Base-by-base conservation (phyloP, 768 basidiomycete species). In the Nidularia sp. region DNA sequence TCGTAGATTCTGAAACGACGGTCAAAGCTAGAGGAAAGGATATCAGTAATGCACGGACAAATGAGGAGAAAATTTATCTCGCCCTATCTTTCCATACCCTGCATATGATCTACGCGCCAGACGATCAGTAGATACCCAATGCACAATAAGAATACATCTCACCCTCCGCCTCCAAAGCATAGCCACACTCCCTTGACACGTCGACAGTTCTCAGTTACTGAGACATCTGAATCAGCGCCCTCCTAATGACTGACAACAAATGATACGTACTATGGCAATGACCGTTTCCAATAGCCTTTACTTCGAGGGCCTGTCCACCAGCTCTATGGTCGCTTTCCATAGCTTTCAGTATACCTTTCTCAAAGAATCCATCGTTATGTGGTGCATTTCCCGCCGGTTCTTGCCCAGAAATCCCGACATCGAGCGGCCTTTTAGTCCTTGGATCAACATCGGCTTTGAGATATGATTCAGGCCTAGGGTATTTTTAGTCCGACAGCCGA, bases 121-220 rank as follows among this genome's bases (percentile, higher is more conserved):
- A 46, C 45, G 1, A 35, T 41, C 15, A 47, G 45, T 15, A 33
- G 36, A 47, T 33, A 6, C 35, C 22, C 45, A 6, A 50, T 15
- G 34, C 18, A 41, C 18, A 13, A 44, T 32, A 41, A 51, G 3
- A 44, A 22, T 12, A n/a, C 18, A 7, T 72, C 83, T 66, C 61
- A 87, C 79, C 88, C 86, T 65, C 90, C 90, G 39, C 91, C 91
- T 6, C 88, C 88, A 62, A 95, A 95, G 68, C 94, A 97, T 55
- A 86, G 70, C 95, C 96, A 98, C 10, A 98, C 79, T 7, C 91
- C 91, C 52, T 85, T 79, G 13, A 93, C 77, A 12, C 94, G 81
- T 59, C 85, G 79, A 60, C 95, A 97, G 57, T 93, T 88, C 62
- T 97, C 93, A 12, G 90, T 93, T 12, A 92, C 90, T 90, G 64